Conservation (phyloP, 768 basidiomycete genomes). For the Pholiota microspora region DNA sequence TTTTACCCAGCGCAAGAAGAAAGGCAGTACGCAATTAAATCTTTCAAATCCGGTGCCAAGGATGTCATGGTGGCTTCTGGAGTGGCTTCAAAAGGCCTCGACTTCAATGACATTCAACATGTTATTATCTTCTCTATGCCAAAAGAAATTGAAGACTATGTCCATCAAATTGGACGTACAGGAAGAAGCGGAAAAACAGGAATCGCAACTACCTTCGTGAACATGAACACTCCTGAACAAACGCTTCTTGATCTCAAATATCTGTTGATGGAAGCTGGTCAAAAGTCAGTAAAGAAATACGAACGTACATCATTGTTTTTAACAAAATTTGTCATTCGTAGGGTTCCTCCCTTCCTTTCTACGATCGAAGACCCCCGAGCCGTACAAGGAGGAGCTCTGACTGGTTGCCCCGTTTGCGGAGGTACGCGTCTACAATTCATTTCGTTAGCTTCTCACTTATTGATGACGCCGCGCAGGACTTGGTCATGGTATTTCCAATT, state of each 20-base stretch:
- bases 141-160: constrained; percentile 99
- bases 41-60: constrained; percentile 96
- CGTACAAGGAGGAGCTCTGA: constrained; percentile 71
- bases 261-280: constrained; percentile 93
- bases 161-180: constrained; percentile 98
- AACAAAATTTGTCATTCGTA: constrained; percentile 28
- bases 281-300: constrained; percentile 61
- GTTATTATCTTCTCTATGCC: constrained; percentile 99
- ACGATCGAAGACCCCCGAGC: constrained; percentile 90
- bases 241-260: constrained; percentile 97
- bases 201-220: constrained; percentile 98
- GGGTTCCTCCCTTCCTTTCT: constrained; percentile 90
- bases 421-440: constrained; percentile 42
- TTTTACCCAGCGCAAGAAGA: constrained; percentile 83
- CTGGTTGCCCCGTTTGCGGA: constrained; percentile 95
- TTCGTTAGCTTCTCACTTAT: background rate
- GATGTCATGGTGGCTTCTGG: constrained; percentile 99
- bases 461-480: constrained; percentile 56
- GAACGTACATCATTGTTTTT: background rate
- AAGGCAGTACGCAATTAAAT: constrained; percentile 97
- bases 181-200: constrained; percentile 98
- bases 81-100: constrained; percentile 96
- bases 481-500: constrained; percentile 91
- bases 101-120: constrained; percentile 98
- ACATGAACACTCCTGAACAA: constrained; percentile 96